Conservation (phyloP, 2,329 filamentous ascomycete species). For the Cladophialophora exuberans region DNA sequence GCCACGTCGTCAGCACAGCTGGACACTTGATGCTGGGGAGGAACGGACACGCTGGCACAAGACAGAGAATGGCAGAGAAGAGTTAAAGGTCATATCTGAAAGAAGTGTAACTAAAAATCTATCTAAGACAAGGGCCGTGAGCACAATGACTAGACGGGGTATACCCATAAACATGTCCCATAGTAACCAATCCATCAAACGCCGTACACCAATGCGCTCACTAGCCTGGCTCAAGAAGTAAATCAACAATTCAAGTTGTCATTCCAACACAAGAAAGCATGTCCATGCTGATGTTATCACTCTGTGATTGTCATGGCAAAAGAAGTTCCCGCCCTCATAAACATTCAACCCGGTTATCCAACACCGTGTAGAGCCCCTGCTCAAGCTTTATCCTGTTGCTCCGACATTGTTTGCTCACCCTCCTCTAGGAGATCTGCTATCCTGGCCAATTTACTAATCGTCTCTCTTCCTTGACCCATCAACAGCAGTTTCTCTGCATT, state of each 20-base stretch:
- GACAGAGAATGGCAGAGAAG: neutral
- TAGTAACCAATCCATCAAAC: no score
- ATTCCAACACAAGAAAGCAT: constrained; percentile 3
- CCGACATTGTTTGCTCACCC: constrained; percentile 73
- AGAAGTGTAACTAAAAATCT: constrained; percentile 3
- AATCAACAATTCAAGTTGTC: neutral
- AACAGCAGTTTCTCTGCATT: constrained; percentile 96
- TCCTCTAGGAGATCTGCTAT: constrained; percentile 90
- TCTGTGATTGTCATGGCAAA: constrained; percentile 10
- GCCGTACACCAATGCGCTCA: constrained; percentile 13
- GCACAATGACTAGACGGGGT: constrained; percentile 9
- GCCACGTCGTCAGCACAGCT: neutral
- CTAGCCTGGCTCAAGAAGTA: neutral
- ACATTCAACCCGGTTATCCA: neutral
- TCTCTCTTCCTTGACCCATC: constrained; percentile 80
- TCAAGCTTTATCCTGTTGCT: constrained; percentile 7
- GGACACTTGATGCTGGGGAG: no score
- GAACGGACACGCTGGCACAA: neutral
- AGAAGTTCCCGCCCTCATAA: neutral
- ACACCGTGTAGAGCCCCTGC: neutral
- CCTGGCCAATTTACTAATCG: constrained; percentile 81
- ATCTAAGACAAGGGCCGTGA: constrained; percentile 15
- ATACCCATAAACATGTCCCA: constrained; percentile 20
- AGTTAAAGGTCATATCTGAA: neutral
- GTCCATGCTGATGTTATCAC: constrained; percentile 12